Conservation (phyloP, 768 basidiomycete genomes). For the Roridomyces roridus region DNA sequence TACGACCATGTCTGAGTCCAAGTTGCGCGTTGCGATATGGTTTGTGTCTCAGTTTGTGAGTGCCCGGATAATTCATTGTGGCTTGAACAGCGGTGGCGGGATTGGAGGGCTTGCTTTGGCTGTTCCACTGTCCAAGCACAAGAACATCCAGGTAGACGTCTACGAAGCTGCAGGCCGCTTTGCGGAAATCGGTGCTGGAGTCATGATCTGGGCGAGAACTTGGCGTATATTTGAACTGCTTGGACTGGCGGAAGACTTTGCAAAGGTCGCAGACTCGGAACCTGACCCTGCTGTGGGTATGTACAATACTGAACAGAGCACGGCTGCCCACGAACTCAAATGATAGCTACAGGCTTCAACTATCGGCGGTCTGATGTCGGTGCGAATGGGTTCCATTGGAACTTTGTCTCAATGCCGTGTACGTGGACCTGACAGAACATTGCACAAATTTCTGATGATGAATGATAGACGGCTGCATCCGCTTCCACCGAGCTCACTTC, state of each 20-base stretch:
- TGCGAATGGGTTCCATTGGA: constrained; percentile 45
- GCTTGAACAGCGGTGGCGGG: constrained; percentile 9
- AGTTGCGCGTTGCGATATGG: constrained; percentile 20
- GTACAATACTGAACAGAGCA: not conserved
- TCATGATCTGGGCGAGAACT: constrained; percentile 52
- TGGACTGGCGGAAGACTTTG: constrained; percentile 41
- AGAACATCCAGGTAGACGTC: constrained; percentile 44
- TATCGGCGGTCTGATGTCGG: constrained; percentile 49
- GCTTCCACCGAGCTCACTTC: constrained; percentile 57
- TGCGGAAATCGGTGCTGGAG: constrained; percentile 57
- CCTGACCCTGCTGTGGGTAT: constrained; percentile 38
- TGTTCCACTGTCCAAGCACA: constrained; percentile 44
- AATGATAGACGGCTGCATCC: constrained; percentile 43
- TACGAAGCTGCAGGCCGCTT: constrained; percentile 56
- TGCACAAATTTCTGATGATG: not conserved
- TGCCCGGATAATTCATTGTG: not conserved
- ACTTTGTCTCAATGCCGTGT: constrained; percentile 49
- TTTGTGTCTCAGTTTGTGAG: not conserved
- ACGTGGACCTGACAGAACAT: constrained; percentile 12
- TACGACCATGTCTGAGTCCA: constrained; percentile 8
- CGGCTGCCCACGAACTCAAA: constrained; percentile 1
- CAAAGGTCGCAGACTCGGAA: constrained; percentile 39
- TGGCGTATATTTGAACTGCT: constrained; percentile 51
- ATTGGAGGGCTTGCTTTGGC: constrained; percentile 30
- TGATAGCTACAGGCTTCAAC: constrained; percentile 50